Conservation (phyloP, 768 basidiomycete genomes). For the Pleurotus platypus region DNA sequence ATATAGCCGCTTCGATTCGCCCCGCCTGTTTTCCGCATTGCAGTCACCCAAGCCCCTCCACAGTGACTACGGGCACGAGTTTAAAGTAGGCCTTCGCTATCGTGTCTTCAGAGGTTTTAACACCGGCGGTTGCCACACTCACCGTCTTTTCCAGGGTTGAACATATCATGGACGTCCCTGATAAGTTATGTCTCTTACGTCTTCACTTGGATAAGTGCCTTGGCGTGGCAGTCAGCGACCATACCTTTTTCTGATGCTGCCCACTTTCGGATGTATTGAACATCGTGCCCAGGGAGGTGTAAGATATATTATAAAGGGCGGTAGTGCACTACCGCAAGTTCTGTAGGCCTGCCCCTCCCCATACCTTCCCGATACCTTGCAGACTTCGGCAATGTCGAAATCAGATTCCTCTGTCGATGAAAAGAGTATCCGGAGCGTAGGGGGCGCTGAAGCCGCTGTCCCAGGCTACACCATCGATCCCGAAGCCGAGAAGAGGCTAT, state of each 20-base stretch:
- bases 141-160: too few relatives aligned
- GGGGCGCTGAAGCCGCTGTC: not conserved
- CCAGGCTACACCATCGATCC: slow-evolving; percentile 21
- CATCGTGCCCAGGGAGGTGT: too few relatives aligned
- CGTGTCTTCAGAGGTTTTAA: too few relatives aligned
- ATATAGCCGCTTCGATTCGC: too few relatives aligned
- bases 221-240: not conserved
- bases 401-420: slow-evolving; percentile 1
- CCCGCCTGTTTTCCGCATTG: too few relatives aligned
- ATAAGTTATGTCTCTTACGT: too few relatives aligned
- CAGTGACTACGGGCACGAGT: too few relatives aligned
- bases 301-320: too few relatives aligned
- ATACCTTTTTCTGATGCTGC: not conserved
- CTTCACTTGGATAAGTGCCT: not conserved
- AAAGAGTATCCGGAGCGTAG: slow-evolving; percentile 2
- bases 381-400: not conserved
- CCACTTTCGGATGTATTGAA: not conserved
- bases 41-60: too few relatives aligned
- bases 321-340: not conserved
- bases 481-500: slow-evolving; percentile 27
- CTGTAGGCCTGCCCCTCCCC: not conserved
- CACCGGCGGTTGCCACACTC: too few relatives aligned
- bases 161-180: too few relatives aligned
- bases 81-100: too few relatives aligned
- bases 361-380: not conserved